These are phyloP conservation scores for Nissolia schottii DNA, from an alignment of 306 rosid species.

Conservation along the genomic window DNA sequence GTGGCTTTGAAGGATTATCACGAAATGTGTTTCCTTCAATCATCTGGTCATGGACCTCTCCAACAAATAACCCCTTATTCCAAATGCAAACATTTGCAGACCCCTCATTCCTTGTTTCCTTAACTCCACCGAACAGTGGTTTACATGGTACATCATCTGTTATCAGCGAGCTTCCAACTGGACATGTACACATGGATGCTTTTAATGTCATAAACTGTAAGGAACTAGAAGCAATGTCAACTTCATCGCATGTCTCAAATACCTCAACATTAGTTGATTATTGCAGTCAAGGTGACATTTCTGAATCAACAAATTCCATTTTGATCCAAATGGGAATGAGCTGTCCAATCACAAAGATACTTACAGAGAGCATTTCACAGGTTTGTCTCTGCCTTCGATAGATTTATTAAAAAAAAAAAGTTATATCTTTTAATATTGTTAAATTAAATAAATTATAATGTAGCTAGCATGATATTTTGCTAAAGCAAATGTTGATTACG, in stretches of 20 bases:
- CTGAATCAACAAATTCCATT: not conserved
- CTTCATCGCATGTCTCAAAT: not conserved
- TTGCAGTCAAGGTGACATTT: not conserved
- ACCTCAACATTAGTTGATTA: not conserved
- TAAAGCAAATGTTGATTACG: not conserved
- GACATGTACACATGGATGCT: not conserved
- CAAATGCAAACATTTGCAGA: not conserved
- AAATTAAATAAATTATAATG: not conserved
- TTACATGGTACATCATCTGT: not conserved
- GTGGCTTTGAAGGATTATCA: constrained; percentile 18
- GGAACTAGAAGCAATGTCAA: not conserved
- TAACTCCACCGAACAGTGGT: not conserved
- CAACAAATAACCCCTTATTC: not conserved
- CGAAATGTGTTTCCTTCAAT: constrained; percentile 3
- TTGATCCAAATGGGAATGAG: not conserved
- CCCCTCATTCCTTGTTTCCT: not conserved
- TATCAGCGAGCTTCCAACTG: not conserved
- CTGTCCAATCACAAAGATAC: not conserved
- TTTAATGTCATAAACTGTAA: not conserved
- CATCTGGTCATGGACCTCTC: constrained; percentile 1
- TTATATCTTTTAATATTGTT: no score
- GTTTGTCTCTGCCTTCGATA: not conserved
- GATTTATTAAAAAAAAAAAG: no score
- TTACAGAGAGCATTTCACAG: not conserved
- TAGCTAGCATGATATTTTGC: not conserved